These are phyloP conservation scores for Aquilaria yunnanensis DNA, from an alignment of 345 rosid genomes.

Conservation along the genomic window DNA sequence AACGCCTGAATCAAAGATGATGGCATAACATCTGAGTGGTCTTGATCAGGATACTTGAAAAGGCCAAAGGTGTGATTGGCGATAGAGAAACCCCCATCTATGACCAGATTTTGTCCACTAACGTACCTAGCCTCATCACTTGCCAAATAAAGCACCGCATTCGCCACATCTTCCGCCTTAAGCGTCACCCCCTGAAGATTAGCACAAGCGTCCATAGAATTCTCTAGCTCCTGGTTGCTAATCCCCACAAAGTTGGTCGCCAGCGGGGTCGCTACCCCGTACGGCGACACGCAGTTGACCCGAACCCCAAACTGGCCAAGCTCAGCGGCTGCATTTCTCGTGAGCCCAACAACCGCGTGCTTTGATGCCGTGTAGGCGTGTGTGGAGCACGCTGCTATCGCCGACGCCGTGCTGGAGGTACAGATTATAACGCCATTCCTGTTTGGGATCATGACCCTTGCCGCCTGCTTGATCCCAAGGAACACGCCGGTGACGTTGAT, in stretches of 20 bases:
- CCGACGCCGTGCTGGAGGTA: conserved; percentile 26
- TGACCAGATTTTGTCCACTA: conserved; percentile 19
- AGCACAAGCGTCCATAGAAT: conserved; percentile 4
- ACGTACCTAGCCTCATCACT: conserved; percentile 24
- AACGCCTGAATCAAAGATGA: too few species aligned
- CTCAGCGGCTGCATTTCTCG: conserved; percentile 18
- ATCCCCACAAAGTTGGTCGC: conserved; percentile 18
- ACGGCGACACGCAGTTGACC: conserved; percentile 24
- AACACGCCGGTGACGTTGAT: conserved; percentile 34
- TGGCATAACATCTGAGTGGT: too few species aligned
- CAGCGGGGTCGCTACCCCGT: conserved; percentile 17
- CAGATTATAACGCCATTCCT: conserved; percentile 33
- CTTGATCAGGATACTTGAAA: conserved; percentile 9
- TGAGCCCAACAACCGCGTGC: conserved; percentile 15
- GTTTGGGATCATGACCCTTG: conserved; percentile 31
- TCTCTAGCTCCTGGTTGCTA: conserved; percentile 25
- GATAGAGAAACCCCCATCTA: conserved; percentile 22
- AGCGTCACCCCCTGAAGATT: conserved; percentile 21
- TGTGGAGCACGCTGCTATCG: conserved; percentile 11
- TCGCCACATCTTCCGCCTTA: conserved; percentile 15
- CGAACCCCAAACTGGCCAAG: conserved; percentile 23
- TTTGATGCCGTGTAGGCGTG: conserved; percentile 39
- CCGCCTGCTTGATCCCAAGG: conserved; percentile 39
- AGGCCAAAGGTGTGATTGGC: conserved; percentile 3
- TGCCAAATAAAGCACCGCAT: conserved; percentile 23